Evolutionary conservation across 257 asterid species (phyloP).

Genomic region (Rauvolfia tetraphylla): DNA sequence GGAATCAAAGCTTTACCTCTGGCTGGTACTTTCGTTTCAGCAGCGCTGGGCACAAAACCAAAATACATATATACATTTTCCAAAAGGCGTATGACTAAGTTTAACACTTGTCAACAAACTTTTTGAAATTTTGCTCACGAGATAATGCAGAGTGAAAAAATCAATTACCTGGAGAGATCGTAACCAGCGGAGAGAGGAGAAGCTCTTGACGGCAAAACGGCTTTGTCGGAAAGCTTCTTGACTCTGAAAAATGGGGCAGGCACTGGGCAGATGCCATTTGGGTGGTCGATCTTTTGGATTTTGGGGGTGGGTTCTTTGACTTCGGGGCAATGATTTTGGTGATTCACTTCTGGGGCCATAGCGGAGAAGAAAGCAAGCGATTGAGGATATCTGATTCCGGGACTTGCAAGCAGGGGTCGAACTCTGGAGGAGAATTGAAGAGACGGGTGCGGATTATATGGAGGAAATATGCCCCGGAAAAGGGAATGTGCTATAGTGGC

Average conservation of each 20-base stretch:
- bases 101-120: background rate
- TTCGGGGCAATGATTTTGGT: constrained; percentile 17
- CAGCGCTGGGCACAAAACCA: constrained; percentile 37
- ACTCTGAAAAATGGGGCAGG: constrained; percentile 30
- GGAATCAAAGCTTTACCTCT: constrained; percentile 80
- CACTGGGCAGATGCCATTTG: constrained; percentile 5
- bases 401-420: background rate
- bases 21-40: constrained; percentile 57
- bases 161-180: constrained; percentile 38
- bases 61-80: no score
- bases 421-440: background rate
- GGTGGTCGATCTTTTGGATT: constrained; percentile 25
- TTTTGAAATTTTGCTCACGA: background rate
- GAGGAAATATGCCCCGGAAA: background rate
- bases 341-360: constrained; percentile 15
- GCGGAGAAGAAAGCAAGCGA: background rate
- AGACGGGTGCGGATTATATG: constrained; percentile 4
- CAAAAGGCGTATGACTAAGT: background rate
- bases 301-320: constrained; percentile 28
- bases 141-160: background rate
- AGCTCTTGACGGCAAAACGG: constrained; percentile 36
- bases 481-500: constrained; percentile 19
- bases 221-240: constrained; percentile 40
- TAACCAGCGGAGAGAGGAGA: constrained; percentile 42
- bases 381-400: background rate